Conservation (phyloP, 2,329 filamentous ascomycete genomes). For the Pestalotiopsis sp. region DNA sequence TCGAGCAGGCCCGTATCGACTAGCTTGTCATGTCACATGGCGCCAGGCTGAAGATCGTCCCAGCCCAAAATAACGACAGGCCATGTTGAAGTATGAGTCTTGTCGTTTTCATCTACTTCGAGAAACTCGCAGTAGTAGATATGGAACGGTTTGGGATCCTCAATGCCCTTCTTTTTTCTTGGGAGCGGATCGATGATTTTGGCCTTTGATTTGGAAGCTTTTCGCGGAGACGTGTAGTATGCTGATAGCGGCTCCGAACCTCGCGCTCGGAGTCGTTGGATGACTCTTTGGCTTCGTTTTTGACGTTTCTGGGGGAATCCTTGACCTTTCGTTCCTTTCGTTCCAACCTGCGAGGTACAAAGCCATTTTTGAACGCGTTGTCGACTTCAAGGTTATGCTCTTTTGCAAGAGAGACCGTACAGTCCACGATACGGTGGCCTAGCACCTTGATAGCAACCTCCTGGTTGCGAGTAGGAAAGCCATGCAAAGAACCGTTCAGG, state of each 20-base stretch:
- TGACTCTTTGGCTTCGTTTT: neutral
- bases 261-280: neutral
- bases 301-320: neutral
- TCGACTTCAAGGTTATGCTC: constrained; percentile 35
- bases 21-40: constrained; percentile 26
- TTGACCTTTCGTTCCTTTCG: constrained; percentile 1
- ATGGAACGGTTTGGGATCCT: constrained; percentile 28
- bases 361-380: constrained; percentile 29
- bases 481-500: constrained; percentile 31
- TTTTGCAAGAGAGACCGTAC: constrained; percentile 26
- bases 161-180: constrained; percentile 14
- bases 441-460: constrained; percentile 30
- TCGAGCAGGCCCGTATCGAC: constrained; percentile 30
- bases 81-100: constrained; percentile 22
- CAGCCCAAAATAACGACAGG: constrained; percentile 38
- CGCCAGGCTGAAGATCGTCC: constrained; percentile 29
- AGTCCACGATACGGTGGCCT: constrained; percentile 35
- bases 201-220: neutral
- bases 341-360: constrained; percentile 25
- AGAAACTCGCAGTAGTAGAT: constrained; percentile 35
- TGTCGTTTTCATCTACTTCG: constrained; percentile 16
- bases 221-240: constrained; percentile 17
- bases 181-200: neutral
- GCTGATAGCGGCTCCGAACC: neutral
- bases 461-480: constrained; percentile 27